A percentile compares a stretch with the other conserved stretches of the same genome.
phyloP scores from a whole-genome alignment of 768 basidiomycete genomes.

The Lactarius quietus region DNA sequence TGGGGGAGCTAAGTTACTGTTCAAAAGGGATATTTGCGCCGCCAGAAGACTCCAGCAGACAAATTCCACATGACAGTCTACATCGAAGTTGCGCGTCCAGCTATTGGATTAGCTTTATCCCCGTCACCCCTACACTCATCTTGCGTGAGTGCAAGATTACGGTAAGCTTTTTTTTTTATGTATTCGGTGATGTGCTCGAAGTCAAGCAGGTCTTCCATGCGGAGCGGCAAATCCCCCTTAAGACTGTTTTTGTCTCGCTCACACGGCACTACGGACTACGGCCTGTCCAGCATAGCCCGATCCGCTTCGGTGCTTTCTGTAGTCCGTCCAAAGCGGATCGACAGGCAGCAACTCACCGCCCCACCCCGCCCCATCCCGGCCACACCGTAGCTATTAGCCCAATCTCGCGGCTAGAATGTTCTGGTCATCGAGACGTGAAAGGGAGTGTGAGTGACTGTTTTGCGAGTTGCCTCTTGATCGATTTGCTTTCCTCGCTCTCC shows the following conservation, averaged over 20 bases:
- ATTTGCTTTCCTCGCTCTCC: background rate
- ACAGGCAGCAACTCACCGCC: background rate
- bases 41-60: background rate
- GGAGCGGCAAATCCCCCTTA: background rate
- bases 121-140: background rate
- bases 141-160: background rate
- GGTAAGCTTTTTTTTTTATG: background rate
- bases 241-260: background rate
- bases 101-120: background rate
- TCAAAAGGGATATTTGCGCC: background rate
- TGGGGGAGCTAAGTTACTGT: background rate
- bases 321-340: conserved; percentile 19
- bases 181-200: background rate
- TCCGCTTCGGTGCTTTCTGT: conserved; percentile 6
- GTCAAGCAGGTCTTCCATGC: background rate
- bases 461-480: background rate
- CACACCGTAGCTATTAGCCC: background rate
- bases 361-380: background rate
- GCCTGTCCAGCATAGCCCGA: conserved; percentile 5
- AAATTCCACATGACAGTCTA: conserved; percentile 5
- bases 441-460: background rate
- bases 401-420: conserved; percentile 3
- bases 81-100: background rate
- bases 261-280: background rate
- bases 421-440: background rate